Base-by-base conservation (phyloP, 345 rosid species). In the Luvunga scandens region DNA sequence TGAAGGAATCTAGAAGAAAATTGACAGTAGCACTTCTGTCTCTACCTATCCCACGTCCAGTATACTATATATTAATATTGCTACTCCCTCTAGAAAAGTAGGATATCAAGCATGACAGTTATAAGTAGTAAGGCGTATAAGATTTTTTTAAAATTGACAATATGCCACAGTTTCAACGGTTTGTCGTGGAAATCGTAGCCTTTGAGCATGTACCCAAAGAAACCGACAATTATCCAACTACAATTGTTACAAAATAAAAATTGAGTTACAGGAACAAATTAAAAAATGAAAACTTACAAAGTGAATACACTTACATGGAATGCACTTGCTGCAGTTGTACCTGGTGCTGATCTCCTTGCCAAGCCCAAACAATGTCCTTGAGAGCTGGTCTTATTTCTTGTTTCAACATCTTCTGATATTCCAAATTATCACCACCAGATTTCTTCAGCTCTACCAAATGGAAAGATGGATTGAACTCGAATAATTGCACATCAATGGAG, bases 371-470 rank as follows among this genome's bases (percentile, higher is more conserved):
- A 22, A 84, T 69, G 72, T 86, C 89, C 69, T 80, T 78, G n/a
- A 86, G 75, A 9, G 87, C 87, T 12, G 87, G 89, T 66, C 73
- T 75, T 18, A 86, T 78, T 57, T 84, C 89, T 48, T 78, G 68
- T 57, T 78, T 82, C 77, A 84, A 2, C 53, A 80, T 71, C 45
- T 39, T 72, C 45, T 82, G 84, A 45, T 84, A 86, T 77, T 86
- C 89, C 66, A 82, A 21, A 4, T 77, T 84, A 73, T 84, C 84
- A 39, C 87, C 89, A 7, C 62, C n/a, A 10, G 81, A 80, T 65
- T 82, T 86, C 56, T 76, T 86, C 85, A 86, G 61, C 65, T 86
- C 87, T 16, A 86, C 82, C 83, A 86, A 30, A 77, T 82, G 87
- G 76, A 84, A 78, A 66, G 75, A 73, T 21, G 89, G 84, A 65